A percentile compares a stretch with the other conserved stretches of the same genome.
These are phyloP conservation scores for Dichomitus squalens DNA, from an alignment of 1,284 basidiomycete species.

Conservation along the genomic window DNA sequence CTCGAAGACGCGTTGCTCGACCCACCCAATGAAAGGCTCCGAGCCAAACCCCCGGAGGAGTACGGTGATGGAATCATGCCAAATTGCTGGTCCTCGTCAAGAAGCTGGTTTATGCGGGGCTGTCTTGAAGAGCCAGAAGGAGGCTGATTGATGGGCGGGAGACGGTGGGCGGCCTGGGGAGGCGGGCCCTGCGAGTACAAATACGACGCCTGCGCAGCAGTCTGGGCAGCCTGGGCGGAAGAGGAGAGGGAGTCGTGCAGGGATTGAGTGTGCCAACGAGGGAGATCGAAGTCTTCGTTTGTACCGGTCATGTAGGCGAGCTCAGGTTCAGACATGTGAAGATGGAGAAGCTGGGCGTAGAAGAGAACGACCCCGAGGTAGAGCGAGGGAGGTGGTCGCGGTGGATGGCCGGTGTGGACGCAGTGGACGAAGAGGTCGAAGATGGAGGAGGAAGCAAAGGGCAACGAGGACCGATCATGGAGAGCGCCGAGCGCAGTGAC, in stretches of 20 bases:
- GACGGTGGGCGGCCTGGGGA: conserved; percentile 44
- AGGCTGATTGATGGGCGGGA: conserved; percentile 34
- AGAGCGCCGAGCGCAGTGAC: conserved; percentile 29
- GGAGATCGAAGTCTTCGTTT: conserved; percentile 73
- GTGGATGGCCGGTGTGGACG: conserved; percentile 18
- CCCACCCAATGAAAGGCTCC: conserved; percentile 66
- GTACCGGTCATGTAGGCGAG: conserved; percentile 52
- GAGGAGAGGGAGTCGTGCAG: conserved; percentile 63
- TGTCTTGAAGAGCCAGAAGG: conserved; percentile 48
- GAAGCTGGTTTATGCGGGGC: conserved; percentile 62
- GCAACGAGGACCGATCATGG: conserved; percentile 31
- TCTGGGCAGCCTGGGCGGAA: conserved; percentile 60
- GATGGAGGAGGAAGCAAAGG: conserved; percentile 27
- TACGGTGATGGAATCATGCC: conserved; percentile 51
- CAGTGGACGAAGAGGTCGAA: conserved; percentile 26
- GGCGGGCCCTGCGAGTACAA: conserved; percentile 45
- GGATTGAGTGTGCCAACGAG: conserved; percentile 75
- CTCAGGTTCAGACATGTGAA: conserved; percentile 53
- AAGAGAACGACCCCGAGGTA: conserved; percentile 11
- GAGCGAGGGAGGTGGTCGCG: conserved; percentile 9
- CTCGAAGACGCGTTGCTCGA: conserved; percentile 32
- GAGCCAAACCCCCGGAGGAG: conserved; percentile 52
- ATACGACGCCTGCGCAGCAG: conserved; percentile 50
- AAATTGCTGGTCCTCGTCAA: conserved; percentile 61
- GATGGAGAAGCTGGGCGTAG: conserved; percentile 4